Evolutionary conservation across 257 asterid species (phyloP).

Genomic region (Fraxinus quadrangulata): DNA sequence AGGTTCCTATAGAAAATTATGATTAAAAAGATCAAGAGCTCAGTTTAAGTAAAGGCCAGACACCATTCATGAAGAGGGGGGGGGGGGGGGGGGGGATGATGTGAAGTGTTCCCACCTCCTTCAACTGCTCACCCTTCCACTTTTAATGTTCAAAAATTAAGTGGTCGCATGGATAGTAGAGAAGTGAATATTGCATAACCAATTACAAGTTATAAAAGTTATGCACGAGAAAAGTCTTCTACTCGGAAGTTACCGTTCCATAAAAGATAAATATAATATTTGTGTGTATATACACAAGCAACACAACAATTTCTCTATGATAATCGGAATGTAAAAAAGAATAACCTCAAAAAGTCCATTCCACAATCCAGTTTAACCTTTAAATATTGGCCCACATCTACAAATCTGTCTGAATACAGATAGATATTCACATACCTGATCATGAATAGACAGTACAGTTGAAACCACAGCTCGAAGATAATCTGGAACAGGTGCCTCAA

Average conservation of each 20-base stretch:
- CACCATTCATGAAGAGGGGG: not conserved
- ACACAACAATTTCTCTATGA: not conserved
- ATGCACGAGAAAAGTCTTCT: not conserved
- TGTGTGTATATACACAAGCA: not conserved
- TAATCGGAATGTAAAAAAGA: not conserved
- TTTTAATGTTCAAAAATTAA: not conserved
- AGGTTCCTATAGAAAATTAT: conserved; percentile 59
- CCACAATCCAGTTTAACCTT: not conserved
- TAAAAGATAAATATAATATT: not conserved
- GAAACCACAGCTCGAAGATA: conserved; percentile 79
- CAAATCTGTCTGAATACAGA: conserved; percentile 12
- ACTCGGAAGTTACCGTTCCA: not conserved
- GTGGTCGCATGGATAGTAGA: not conserved
- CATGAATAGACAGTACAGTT: conserved; percentile 72
- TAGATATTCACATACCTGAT: conserved; percentile 53
- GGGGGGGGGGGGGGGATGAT: not conserved
- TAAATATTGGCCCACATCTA: not conserved
- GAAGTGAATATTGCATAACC: not conserved
- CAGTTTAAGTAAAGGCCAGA: not conserved
- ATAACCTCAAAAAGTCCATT: not conserved
- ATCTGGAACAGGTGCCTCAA: conserved; percentile 86
- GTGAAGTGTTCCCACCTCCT: not conserved
- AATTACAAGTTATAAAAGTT: not conserved
- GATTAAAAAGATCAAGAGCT: conserved; percentile 22
- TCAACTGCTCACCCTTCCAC: not conserved